Evolutionary conservation across 1,284 basidiomycete species (phyloP), one percentile per base, ranked within the genome.

Genomic region (Malassezia brasiliensis): DNA sequence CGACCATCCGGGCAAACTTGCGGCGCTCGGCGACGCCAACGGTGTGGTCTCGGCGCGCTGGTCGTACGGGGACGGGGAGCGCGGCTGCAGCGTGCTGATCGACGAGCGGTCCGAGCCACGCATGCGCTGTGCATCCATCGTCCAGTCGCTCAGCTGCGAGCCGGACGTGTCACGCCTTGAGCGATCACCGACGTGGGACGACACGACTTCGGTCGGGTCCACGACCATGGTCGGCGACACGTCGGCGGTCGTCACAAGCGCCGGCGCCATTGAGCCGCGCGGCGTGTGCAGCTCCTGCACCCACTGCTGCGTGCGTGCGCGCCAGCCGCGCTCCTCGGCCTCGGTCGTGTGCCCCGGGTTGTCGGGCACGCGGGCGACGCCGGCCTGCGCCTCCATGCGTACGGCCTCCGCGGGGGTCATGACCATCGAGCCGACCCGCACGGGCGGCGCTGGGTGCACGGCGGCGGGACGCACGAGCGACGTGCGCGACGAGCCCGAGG

Each of bases 351-450:
- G 58, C 47, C 64, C 64, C 1, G 67, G 67, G 28, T 62, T 56
- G 30, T 61, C 53, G 3, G 67, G 67, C 7, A 60, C 51, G 17
- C 50, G 56, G 14, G 67, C 67, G 28, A 64, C 57, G n/a, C 67
- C 67, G n/a, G 67, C 67, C 37, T 64, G 57, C 0, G 67, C 67
- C 38, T 69, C 66, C 58, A 65, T 61, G 8, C 60, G 61, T 14
- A 69, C 65, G 7, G 61, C 20, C 48, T 69, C 61, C 12, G 67
- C 67, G 6, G 67, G 67, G 5, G 67, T 69, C 17, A 31, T 55
- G 58, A 9, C 32, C 12, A 31, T 31, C 22, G 44, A 31, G 1
- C 4, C 6, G 17, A 19, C 30, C 15, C 22, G 38, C 9, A 8
- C 22, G 17, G 14, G 17, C 22, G 38, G 9, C 17, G 17, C 9